Conservation (phyloP, 345 rosid genomes). For the Kernera saxatilis region DNA sequence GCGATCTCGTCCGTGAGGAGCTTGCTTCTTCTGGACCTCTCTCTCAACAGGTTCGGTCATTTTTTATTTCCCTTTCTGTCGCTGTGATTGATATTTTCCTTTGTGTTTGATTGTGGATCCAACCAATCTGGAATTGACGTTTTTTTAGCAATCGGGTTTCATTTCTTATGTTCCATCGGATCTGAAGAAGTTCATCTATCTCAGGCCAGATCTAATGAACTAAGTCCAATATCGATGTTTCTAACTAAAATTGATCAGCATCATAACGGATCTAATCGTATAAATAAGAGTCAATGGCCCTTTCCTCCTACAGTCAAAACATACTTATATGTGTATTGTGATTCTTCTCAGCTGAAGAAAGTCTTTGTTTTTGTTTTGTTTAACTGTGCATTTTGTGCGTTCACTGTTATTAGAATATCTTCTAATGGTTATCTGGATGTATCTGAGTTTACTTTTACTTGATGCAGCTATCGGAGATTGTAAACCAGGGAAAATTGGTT, state of each 20-base stretch:
- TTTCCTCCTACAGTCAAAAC: no score
- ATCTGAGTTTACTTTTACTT: not conserved
- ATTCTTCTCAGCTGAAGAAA: not conserved
- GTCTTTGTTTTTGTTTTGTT: not conserved
- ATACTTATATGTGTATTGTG: not conserved
- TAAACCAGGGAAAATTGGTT: constrained; percentile 79
- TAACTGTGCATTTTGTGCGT: not conserved
- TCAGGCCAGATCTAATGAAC: constrained; percentile 5
- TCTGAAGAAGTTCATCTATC: not conserved
- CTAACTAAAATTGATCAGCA: not conserved
- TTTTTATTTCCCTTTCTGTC: not conserved
- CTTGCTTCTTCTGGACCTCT: constrained; percentile 75
- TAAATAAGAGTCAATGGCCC: not conserved
- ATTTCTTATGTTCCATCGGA: not conserved
- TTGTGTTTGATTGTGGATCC: not conserved
- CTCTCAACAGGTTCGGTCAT: constrained; percentile 48
- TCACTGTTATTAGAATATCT: not conserved
- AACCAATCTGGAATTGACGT: not conserved
- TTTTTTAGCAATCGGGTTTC: not conserved
- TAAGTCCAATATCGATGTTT: not conserved
- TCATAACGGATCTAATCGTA: not conserved
- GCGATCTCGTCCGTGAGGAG: constrained; percentile 93
- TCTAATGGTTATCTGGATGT: not conserved
- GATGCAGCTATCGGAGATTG: constrained; percentile 69
- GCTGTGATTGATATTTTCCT: not conserved